Percentiles rank a stretch among this genome's conserved stretches.
Conservation (phyloP, 345 rosid species). For the Acer campestre region DNA sequence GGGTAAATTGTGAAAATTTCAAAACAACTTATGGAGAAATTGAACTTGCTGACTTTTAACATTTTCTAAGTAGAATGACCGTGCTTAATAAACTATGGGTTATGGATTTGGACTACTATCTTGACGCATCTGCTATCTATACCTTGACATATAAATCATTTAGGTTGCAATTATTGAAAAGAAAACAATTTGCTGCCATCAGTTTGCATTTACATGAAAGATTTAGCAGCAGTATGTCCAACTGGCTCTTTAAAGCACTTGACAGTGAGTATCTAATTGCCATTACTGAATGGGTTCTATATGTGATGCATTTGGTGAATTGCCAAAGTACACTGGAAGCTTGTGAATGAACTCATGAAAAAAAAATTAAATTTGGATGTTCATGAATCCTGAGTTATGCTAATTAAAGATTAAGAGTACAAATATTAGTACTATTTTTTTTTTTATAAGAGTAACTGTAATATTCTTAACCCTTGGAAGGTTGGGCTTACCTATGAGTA, state of each 20-base stretch:
- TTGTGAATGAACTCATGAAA: too few relatives aligned
- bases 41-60: neutral
- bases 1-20: neutral
- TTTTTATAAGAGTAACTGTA: too few relatives aligned
- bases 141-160: too few relatives aligned
- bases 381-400: too few relatives aligned
- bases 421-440: too few relatives aligned
- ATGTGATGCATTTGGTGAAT: neutral
- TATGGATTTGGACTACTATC: neutral
- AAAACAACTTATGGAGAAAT: neutral
- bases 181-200: too few relatives aligned
- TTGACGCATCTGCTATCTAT: neutral
- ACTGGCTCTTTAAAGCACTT: neutral
- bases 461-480: slow-evolving; percentile 3
- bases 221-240: too few relatives aligned
- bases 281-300: neutral
- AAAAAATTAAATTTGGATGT: too few relatives aligned
- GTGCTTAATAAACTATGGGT: neutral
- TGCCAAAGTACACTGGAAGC: neutral
- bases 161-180: neutral
- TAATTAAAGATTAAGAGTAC: too few relatives aligned
- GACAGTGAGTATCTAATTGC: neutral
- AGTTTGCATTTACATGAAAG: too few relatives aligned
- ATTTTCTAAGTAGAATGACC: neutral
- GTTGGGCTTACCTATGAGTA: neutral